A percentile compares a stretch with the other conserved stretches of the same genome.
Conservation (phyloP, 2,329 filamentous ascomycete species). For the Ophiostoma tasmaniense region DNA sequence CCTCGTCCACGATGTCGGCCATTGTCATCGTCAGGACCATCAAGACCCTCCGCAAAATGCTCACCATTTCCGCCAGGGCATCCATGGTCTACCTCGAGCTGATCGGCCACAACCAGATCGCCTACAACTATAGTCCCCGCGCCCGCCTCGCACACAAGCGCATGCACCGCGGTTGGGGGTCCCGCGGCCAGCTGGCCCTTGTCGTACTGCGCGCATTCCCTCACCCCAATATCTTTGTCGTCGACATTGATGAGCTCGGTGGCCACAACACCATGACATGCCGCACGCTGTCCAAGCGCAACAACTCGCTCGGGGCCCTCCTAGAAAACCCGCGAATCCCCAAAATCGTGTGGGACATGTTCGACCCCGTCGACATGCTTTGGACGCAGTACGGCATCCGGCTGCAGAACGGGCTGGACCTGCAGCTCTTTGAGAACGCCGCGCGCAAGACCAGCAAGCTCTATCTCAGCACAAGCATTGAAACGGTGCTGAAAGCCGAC, state of each 20-base stretch:
- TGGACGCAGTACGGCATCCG: slow-evolving; percentile 22
- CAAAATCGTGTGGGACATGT: slow-evolving; percentile 25
- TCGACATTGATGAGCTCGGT: slow-evolving; percentile 23
- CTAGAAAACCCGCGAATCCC: slow-evolving; percentile 19
- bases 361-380: slow-evolving; percentile 25
- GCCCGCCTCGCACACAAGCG: neutral
- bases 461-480: slow-evolving; percentile 11
- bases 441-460: slow-evolving; percentile 19
- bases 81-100: neutral
- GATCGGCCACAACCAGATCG: slow-evolving; percentile 5
- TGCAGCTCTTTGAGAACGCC: slow-evolving; percentile 28
- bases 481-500: slow-evolving; percentile 15
- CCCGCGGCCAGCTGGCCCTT: slow-evolving; percentile 21
- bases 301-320: slow-evolving; percentile 18
- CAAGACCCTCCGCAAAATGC: neutral
- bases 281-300: neutral
- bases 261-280: slow-evolving; percentile 19
- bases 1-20: neutral
- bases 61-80: neutral
- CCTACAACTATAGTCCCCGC: slow-evolving; percentile 22
- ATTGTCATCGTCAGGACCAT: neutral
- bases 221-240: slow-evolving; percentile 10
- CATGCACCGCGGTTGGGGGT: slow-evolving; percentile 11
- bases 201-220: slow-evolving; percentile 20
- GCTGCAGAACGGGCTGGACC: slow-evolving; percentile 23